phyloP scores from a whole-genome alignment of 2,329 filamentous ascomycete species.

The Exophiala spinifera region DNA sequence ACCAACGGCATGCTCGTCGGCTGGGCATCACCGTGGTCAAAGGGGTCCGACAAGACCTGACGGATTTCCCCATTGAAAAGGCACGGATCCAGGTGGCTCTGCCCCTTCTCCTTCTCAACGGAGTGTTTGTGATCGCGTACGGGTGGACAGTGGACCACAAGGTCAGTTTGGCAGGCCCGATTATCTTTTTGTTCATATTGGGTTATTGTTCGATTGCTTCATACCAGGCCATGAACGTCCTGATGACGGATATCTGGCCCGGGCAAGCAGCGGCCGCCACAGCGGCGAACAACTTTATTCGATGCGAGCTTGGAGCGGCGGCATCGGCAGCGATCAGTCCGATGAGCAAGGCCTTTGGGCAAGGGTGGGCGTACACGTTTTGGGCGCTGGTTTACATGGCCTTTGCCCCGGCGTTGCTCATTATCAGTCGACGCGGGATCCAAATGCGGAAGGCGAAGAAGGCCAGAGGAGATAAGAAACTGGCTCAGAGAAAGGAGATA shows the following conservation, averaged over 20 bases:
- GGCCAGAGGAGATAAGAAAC: slow-evolving; percentile 3
- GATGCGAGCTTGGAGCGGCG: slow-evolving; percentile 33
- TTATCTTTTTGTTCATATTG: slow-evolving; percentile 22
- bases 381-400: slow-evolving; percentile 1
- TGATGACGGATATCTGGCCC: slow-evolving; percentile 14
- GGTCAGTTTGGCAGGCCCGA: slow-evolving; percentile 35
- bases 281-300: slow-evolving; percentile 36
- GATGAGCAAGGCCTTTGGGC: slow-evolving; percentile 9
- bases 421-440: slow-evolving; percentile 9
- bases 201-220: slow-evolving; percentile 5
- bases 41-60: slow-evolving; percentile 26
- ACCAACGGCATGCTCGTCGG: slow-evolving; percentile 35
- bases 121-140: slow-evolving; percentile 37
- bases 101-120: slow-evolving; percentile 32
- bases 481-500: slow-evolving; percentile 7
- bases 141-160: slow-evolving; percentile 41
- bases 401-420: background rate
- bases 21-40: slow-evolving; percentile 33
- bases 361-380: slow-evolving; percentile 7
- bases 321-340: slow-evolving; percentile 30
- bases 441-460: slow-evolving; percentile 7
- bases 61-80: slow-evolving; percentile 44
- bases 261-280: slow-evolving; percentile 33
- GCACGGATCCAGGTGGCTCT: slow-evolving; percentile 40
- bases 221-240: slow-evolving; percentile 6